Evolutionary conservation across 257 asterid genomes (phyloP).

Genomic region (Leptodermis oblonga): DNA sequence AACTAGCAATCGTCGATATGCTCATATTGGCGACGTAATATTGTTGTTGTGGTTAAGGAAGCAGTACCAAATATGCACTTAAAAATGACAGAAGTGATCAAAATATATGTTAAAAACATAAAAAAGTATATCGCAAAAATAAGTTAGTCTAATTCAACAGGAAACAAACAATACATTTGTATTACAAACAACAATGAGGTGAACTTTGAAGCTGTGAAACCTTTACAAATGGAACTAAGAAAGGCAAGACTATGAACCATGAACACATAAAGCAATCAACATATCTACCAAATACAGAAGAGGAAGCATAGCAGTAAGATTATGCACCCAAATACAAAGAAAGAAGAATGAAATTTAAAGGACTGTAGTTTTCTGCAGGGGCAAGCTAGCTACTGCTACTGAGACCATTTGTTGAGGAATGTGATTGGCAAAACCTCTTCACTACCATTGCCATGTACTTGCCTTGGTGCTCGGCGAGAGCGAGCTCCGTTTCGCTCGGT

Average conservation of each 20-base stretch:
- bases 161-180: too few relatives aligned
- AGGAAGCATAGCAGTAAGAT: neutral
- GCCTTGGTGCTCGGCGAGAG: constrained; percentile 60
- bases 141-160: too few relatives aligned
- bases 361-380: neutral
- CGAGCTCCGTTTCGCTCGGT: constrained; percentile 41
- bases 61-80: too few relatives aligned
- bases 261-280: neutral
- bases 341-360: neutral
- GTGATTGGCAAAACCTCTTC: constrained; percentile 26
- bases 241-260: neutral
- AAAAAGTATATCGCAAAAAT: too few relatives aligned
- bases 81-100: too few relatives aligned
- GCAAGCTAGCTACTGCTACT: neutral
- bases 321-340: constrained; percentile 3
- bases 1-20: too few relatives aligned
- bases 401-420: neutral
- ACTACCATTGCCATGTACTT: constrained; percentile 52
- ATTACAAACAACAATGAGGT: constrained; percentile 2
- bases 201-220: neutral
- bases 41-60: too few relatives aligned
- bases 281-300: neutral
- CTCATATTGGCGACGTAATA: too few relatives aligned
- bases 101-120: too few relatives aligned
- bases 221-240: neutral